Evolutionary conservation across 345 rosid genomes (phyloP), one percentile per base, ranked within the genome.

Genomic region (Hibiscus trionum): DNA sequence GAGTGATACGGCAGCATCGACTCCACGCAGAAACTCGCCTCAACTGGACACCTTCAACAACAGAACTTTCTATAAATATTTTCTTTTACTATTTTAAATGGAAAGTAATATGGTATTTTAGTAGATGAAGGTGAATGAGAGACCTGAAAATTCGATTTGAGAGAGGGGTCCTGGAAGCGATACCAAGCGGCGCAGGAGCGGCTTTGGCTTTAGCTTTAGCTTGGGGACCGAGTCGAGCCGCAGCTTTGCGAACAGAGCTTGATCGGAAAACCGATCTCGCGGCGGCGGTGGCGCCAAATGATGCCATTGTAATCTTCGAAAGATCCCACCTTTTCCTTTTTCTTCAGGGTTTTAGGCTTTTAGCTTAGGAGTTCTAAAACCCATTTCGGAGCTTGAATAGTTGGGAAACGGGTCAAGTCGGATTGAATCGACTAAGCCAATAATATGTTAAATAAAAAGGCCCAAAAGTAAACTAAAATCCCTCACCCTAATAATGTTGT

Each of bases 1-100:
- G 89, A 78, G 82, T 94, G 98, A 77, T 82, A 87, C 15, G 98
- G 97, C 83, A 91, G 72, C 97, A 90, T 73, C 26, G 97, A 85
- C 79, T 91, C 98, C 82, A 88, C 75, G 53, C 87, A 87, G 76
- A 80, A 84, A 78, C 95, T 90, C 83, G 82, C 15, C 78, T 91
- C 89, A 74, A 88, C 91, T 7, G 89, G 97, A 62, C 75, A 73
- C 82, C 92, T 86, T 73, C 78, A 79, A 33, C 57, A 24, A 15
- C 59, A 26, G 9, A 2, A 19, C 1, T 7, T 59, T 57, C 29
- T 21, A 29, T 0, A n/a, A 4, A 60, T 12, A 60, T 31, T 4
- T 2, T 0, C 8, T 35, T 62, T 35, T 21, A 7, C 3, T n/a
- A 16, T 31, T 35, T 35, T 16, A n/a, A 33, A 62, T n/a, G 47